phyloP scores from a whole-genome alignment of 1,139 yeast species.

The Wickerhamomyces sp. region DNA sequence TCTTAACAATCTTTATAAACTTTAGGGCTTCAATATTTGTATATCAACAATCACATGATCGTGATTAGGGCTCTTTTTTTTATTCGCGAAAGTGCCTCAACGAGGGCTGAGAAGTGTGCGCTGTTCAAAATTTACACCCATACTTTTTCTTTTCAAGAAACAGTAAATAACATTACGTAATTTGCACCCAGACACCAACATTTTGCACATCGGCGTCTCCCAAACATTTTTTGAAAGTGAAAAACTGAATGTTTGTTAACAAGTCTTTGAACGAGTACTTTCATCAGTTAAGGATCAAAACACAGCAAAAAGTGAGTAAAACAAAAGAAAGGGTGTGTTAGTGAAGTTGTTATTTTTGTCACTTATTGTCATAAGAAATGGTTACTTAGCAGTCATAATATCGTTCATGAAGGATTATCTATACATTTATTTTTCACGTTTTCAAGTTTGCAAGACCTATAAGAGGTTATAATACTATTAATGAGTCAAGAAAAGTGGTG shows the following conservation, averaged over 20 bases:
- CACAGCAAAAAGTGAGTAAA: constrained; percentile 16
- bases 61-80: background rate
- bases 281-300: constrained; percentile 16
- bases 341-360: background rate
- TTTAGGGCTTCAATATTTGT: too few species aligned
- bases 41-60: background rate
- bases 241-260: constrained; percentile 10
- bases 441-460: too few species aligned
- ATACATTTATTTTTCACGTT: too few species aligned
- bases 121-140: background rate
- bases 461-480: too few species aligned
- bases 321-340: background rate
- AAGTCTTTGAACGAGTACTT: constrained; percentile 3
- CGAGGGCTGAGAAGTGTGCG: background rate
- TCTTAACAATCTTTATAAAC: too few species aligned
- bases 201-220: constrained; percentile 1
- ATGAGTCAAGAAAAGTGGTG: too few species aligned
- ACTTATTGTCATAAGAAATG: background rate
- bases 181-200: constrained; percentile 9
- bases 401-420: too few species aligned
- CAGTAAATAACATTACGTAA: background rate
- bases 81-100: background rate
- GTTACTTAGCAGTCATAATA: background rate
- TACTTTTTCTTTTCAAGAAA: too few species aligned
- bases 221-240: constrained; percentile 17